These are phyloP conservation scores for Copromyces sp. DNA, from an alignment of 495 filamentous ascomycete genomes.

Conservation along the genomic window DNA sequence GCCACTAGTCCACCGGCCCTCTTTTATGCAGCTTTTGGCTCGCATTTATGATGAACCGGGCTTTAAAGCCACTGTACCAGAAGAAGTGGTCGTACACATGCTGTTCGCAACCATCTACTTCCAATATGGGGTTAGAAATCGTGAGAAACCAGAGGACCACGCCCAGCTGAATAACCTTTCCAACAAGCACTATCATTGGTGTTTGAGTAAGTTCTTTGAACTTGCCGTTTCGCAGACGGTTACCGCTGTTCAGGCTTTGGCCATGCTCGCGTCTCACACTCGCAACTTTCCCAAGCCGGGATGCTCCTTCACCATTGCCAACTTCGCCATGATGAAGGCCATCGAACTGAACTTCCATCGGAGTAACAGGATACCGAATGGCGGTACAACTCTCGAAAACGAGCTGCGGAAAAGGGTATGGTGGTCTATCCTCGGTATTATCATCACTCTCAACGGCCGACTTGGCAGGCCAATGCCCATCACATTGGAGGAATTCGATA, in stretches of 20 bases:
- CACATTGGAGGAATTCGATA: slow-evolving; percentile 59
- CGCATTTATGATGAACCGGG: slow-evolving; percentile 52
- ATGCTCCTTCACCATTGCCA: slow-evolving; percentile 53
- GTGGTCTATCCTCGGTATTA: slow-evolving; percentile 55
- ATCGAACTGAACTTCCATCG: slow-evolving; percentile 66
- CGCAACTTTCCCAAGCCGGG: slow-evolving; percentile 73
- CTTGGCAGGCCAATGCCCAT: slow-evolving; percentile 69
- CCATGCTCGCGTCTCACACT: slow-evolving; percentile 57
- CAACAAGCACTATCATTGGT: slow-evolving; percentile 66
- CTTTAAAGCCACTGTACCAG: slow-evolving; percentile 49
- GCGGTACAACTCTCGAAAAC: slow-evolving; percentile 48
- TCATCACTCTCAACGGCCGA: slow-evolving; percentile 57
- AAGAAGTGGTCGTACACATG: slow-evolving; percentile 66
- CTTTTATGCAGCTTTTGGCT: slow-evolving; percentile 50
- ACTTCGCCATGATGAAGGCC: slow-evolving; percentile 50
- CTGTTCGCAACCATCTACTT: slow-evolving; percentile 67
- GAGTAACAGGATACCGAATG: slow-evolving; percentile 48
- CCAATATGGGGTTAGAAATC: slow-evolving; percentile 57
- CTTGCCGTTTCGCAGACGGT: slow-evolving; percentile 48
- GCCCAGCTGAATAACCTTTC: slow-evolving; percentile 47
- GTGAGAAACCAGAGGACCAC: slow-evolving; percentile 41
- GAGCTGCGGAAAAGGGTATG: slow-evolving; percentile 71
- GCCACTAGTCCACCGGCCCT: slow-evolving; percentile 60
- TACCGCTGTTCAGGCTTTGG: slow-evolving; percentile 58
- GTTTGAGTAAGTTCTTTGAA: slow-evolving; percentile 54